Base-by-base conservation (phyloP, 2,329 filamentous ascomycete species). In the Pestalotiopsis sp. region DNA sequence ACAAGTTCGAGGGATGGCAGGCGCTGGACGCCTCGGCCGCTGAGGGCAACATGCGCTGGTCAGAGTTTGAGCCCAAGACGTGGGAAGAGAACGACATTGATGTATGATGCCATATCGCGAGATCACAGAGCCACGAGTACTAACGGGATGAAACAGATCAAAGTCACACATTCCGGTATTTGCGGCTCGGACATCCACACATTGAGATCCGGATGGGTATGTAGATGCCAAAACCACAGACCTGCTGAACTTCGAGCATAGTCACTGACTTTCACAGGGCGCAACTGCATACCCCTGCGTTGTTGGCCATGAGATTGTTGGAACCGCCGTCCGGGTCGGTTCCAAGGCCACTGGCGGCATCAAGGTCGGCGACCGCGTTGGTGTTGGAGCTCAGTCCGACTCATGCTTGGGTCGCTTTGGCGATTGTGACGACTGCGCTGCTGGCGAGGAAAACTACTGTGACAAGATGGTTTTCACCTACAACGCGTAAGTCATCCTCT, bases 341-440 rank as follows among this genome's bases (percentile, higher is more conserved):
- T 73, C 75, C 12, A 58, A 68, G 66, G 70, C 73, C 31, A 70
- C 79, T 12, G 75, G 68, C 5, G 71, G 77, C n/a, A 80, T 87
- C 73, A 78, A 82, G 61, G 69, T 87, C 27, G 86, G 87, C 61
- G 87, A 89, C 70, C 80, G 86, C 13, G 85, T 87, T 49, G 85
- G 85, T 38, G 78, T 86, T 40, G 85, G 85, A 68, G 84, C 84
- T 5, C 84, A 86, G 70, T 81, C 80, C 62, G 75, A 75, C 67
- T 79, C 82, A 14, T 87, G 86, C 74, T 75, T 82, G 49, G 62
- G 74, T 69, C 70, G 73, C 11, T 73, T 72, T 62, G 68, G 73
- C 5, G 65, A 74, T 40, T 78, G 77, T 68, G 71, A 66, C 4
- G 68, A 69, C 17, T 74, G 70, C 71, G 66, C 68, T 27, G 61